Base-by-base conservation (phyloP, 1,139 yeast species). In the Tardiomyces digboiensis region DNA sequence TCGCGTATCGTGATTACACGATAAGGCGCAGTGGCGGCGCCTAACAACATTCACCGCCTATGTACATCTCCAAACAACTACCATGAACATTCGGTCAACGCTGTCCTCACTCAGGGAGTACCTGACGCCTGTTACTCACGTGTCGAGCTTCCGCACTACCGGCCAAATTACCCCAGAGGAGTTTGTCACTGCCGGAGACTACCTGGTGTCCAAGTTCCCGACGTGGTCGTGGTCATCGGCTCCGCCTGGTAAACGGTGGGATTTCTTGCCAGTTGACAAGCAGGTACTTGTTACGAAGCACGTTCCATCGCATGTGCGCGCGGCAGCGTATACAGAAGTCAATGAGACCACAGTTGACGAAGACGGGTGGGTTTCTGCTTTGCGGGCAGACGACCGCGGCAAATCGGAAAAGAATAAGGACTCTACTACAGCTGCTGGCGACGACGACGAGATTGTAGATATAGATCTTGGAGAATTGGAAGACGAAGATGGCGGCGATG, bases 201-300 rank as follows among this genome's bases (percentile, higher is more conserved):
- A 65, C 60, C 67, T 91, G 49, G 91, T 82, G 33, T 80, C 78
- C 64, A 85, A 85, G 70, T 91, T 93, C 62, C 97, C 98, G 1
- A 93, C 97, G 0, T 91, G 99, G 98, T 78, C 80, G 51, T 91
- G 99, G 98, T 72, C 55, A 23, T 68, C 80, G 2, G 80, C 87
- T 8, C 82, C 93, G 19, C 68, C 74, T 10, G 64, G 70, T 6
- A 75, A 74, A 54, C 68, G 71, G 46, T 74, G 84, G 53, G 82
- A 78, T 49, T 91, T 87, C 56, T 67, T 91, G 49, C 98, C 98
- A 0, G 65, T 68, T 1, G 91, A 86, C 52, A 91, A 87, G 64
- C 98, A 91, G 64, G 86, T 74, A 53, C 67, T 91, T 40, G 83
- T 91, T 6, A 88, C 97, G 0, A 76, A 78, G 56, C 95, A 87